Percentiles rank a stretch among this genome's conserved stretches.
phyloP scores from a whole-genome alignment of 2,329 filamentous ascomycete species.

The Nemania diffusa region DNA sequence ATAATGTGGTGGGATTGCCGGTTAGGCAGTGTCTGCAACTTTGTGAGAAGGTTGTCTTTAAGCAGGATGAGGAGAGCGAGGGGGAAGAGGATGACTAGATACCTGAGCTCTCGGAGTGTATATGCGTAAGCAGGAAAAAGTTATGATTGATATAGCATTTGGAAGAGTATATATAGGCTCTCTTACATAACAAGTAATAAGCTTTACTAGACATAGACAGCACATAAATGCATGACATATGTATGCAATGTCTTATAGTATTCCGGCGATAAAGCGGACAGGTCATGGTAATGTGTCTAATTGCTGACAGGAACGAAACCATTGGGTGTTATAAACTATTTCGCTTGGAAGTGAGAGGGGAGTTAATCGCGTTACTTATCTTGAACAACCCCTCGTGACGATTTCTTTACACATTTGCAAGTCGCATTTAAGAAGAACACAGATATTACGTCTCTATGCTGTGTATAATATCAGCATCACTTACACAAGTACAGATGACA shows the following conservation, averaged over 20 bases:
- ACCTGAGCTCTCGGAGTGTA: background rate
- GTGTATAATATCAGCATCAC: background rate
- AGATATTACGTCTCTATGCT: too few species aligned
- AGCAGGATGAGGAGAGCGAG: slow-evolving; percentile 69
- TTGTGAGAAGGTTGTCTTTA: slow-evolving; percentile 88
- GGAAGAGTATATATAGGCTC: slow-evolving; percentile 17
- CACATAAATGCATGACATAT: background rate
- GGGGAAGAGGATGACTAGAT: slow-evolving; percentile 33
- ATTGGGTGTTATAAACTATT: background rate
- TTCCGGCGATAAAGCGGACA: background rate
- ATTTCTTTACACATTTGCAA: too few species aligned
- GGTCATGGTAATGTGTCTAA: background rate
- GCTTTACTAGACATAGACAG: slow-evolving; percentile 10
- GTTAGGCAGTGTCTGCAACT: slow-evolving; percentile 80
- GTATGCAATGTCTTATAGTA: background rate
- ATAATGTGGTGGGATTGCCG: slow-evolving; percentile 94
- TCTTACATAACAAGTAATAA: slow-evolving; percentile 3
- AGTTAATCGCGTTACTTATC: too few species aligned
- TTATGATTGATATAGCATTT: background rate
- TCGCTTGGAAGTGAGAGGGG: background rate
- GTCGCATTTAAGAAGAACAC: too few species aligned
- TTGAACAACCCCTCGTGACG: too few species aligned
- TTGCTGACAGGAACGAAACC: background rate
- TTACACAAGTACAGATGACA: background rate
- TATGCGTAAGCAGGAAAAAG: background rate